Conservation (phyloP, 2,329 filamentous ascomycete species). For the Penicillium concentricum region DNA sequence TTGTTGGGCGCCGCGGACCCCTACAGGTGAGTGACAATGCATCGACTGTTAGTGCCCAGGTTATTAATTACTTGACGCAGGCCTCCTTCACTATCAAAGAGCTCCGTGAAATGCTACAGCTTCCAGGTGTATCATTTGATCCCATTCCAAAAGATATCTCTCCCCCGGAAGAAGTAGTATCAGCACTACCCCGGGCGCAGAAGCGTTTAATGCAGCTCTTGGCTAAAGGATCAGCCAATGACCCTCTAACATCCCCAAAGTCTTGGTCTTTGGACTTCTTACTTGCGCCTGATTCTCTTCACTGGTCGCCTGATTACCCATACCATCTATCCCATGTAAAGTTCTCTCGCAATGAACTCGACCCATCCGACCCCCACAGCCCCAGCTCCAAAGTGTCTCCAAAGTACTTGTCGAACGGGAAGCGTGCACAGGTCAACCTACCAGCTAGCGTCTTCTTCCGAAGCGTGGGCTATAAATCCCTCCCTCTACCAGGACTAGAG, state of each 20-base stretch:
- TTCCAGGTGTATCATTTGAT: slow-evolving; percentile 70
- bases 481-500: slow-evolving; percentile 69
- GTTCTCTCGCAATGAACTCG: slow-evolving; percentile 59
- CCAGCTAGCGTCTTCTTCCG: slow-evolving; percentile 76
- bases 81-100: slow-evolving; percentile 96
- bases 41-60: background rate
- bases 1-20: slow-evolving; percentile 87
- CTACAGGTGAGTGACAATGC: slow-evolving; percentile 63
- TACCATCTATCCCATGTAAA: slow-evolving; percentile 61
- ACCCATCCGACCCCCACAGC: slow-evolving; percentile 54
- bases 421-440: slow-evolving; percentile 51
- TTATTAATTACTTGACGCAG: slow-evolving; percentile 41
- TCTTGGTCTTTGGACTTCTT: slow-evolving; percentile 86
- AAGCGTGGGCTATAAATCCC: slow-evolving; percentile 91
- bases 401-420: slow-evolving; percentile 50
- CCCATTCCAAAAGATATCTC: slow-evolving; percentile 66
- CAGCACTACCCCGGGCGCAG: slow-evolving; percentile 70
- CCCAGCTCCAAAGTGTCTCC: slow-evolving; percentile 46
- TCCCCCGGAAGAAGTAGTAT: slow-evolving; percentile 59
- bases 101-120: slow-evolving; percentile 78
- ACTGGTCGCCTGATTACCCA: slow-evolving; percentile 48
- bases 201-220: slow-evolving; percentile 79
- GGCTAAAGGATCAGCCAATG: slow-evolving; percentile 65
- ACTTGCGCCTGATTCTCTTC: slow-evolving; percentile 71
- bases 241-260: slow-evolving; percentile 53